These are phyloP conservation scores for Termitomyces bulborhizus DNA, from an alignment of 768 basidiomycete genomes.

Conservation along the genomic window DNA sequence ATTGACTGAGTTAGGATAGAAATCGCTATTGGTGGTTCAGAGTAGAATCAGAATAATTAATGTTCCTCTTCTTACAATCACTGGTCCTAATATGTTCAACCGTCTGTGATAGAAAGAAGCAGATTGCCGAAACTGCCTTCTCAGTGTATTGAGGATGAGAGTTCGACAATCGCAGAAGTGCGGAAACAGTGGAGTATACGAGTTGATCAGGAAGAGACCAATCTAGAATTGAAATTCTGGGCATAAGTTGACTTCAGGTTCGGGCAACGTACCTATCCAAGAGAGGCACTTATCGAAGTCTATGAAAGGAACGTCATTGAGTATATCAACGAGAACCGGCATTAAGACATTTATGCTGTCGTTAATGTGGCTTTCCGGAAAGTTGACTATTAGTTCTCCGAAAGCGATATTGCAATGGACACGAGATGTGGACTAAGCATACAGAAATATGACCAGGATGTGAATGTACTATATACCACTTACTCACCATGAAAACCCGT, in stretches of 20 bases:
- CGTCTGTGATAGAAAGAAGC: conserved; percentile 49
- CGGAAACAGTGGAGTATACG: conserved; percentile 71
- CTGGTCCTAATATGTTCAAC: conserved; percentile 49
- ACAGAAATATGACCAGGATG: conserved; percentile 3
- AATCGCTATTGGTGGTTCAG: conserved; percentile 39
- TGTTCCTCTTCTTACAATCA: conserved; percentile 41
- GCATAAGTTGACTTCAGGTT: not conserved
- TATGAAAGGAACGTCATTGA: conserved; percentile 66
- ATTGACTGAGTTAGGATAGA: conserved; percentile 68
- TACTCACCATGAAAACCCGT: conserved; percentile 37
- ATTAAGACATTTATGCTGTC: conserved; percentile 48
- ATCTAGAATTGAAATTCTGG: conserved; percentile 34
- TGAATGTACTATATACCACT: not conserved
- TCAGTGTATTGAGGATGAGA: conserved; percentile 43
- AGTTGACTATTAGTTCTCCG: conserved; percentile 67
- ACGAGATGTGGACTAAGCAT: conserved; percentile 54
- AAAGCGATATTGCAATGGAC: conserved; percentile 82
- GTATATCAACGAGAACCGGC: conserved; percentile 56
- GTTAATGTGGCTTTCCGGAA: conserved; percentile 46
- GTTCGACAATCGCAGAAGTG: conserved; percentile 62
- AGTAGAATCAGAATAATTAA: not conserved
- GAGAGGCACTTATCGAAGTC: conserved; percentile 75
- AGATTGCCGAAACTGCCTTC: conserved; percentile 51
- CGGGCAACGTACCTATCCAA: conserved; percentile 59
- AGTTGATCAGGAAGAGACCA: conserved; percentile 87